phyloP scores from a whole-genome alignment of 2,329 filamentous ascomycete species.

The Apiospora arundinis region DNA sequence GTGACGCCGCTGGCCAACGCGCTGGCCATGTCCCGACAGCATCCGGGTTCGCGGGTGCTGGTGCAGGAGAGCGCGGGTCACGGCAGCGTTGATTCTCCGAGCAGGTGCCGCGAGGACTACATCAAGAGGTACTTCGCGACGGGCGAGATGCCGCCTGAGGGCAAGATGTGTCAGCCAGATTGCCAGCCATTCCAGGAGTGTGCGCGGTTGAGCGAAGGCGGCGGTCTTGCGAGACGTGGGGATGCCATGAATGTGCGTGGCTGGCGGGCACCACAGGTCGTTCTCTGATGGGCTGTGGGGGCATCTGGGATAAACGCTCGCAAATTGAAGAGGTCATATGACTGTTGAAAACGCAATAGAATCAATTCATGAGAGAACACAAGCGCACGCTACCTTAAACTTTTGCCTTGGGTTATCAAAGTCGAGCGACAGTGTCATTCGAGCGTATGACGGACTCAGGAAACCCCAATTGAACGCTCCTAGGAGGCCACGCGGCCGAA shows the following conservation, averaged over 20 bases:
- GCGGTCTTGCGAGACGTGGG: not conserved
- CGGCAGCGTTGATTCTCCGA: conserved; percentile 18
- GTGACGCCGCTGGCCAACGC: conserved; percentile 52
- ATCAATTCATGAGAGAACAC: not conserved
- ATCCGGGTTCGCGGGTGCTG: conserved; percentile 30
- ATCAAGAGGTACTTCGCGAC: conserved; percentile 27
- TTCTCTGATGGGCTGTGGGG: not conserved
- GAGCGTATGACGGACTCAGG: not conserved
- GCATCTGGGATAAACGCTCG: no score
- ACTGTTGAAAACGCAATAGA: no score
- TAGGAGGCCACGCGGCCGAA: not conserved
- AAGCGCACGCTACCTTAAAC: not conserved
- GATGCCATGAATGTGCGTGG: not conserved
- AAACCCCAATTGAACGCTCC: not conserved
- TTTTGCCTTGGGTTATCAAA: not conserved
- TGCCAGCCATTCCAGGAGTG: conserved; percentile 30
- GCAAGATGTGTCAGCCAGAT: conserved; percentile 27
- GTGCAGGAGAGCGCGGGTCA: conserved; percentile 33
- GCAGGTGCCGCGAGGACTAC: conserved; percentile 24
- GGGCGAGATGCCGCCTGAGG: conserved; percentile 27
- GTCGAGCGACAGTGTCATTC: not conserved
- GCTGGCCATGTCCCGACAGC: conserved; percentile 28
- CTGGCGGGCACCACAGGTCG: not conserved
- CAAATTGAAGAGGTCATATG: no score
- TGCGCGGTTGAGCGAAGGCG: conserved; percentile 19